Evolutionary conservation across 1,284 basidiomycete genomes (phyloP), one percentile per base, ranked within the genome.

Genomic region (Malassezia caprae): DNA sequence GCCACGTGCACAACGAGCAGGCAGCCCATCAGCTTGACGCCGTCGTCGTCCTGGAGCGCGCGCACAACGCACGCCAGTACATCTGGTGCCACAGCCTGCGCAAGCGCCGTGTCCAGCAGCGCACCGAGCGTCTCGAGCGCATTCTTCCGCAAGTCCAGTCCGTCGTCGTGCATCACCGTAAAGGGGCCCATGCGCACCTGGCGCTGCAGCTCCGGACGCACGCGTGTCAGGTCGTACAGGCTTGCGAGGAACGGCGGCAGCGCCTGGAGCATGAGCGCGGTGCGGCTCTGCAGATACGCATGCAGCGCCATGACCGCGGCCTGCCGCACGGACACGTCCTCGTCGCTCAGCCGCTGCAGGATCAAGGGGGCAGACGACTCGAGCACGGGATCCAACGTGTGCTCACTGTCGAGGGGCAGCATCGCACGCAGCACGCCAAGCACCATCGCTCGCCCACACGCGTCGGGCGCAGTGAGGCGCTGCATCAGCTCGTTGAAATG

Each of bases 121-220:
- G 91, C 96, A 74, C 93, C 93, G 80, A 98, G 88, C 4, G 91
- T 93, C 77, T 98, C 93, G 76, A 88, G 96, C 2, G 93, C 93
- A 0, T 88, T 91, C 80, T 78, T 75, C 73, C 80, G 84, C n/a
- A 88, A 82, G 62, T 94, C 90, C 10, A 94, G 79, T 48, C 90
- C 90, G 64, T 93, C 89, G 67, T 94, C 90, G 31, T 90, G 87
- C 72, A 86, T 88, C 76, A 93, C 89, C 50, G 87, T 90, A 85
- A 90, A 99, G 0, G 94, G 94, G 13, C 94, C 94, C 94, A 98
- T 96, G 70, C 88, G 85, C 8, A 98, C 90, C 6, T 86, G 88
- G 34, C 70, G 64, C 51, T 71, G 51, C 23, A 73, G 56, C 21
- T 73, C 67, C 32, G 56, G 47, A 34, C 88, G 83, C 67, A 96